phyloP scores from a whole-genome alignment of 2,329 filamentous ascomycete species.

The Orbilia blumenaviensis region DNA sequence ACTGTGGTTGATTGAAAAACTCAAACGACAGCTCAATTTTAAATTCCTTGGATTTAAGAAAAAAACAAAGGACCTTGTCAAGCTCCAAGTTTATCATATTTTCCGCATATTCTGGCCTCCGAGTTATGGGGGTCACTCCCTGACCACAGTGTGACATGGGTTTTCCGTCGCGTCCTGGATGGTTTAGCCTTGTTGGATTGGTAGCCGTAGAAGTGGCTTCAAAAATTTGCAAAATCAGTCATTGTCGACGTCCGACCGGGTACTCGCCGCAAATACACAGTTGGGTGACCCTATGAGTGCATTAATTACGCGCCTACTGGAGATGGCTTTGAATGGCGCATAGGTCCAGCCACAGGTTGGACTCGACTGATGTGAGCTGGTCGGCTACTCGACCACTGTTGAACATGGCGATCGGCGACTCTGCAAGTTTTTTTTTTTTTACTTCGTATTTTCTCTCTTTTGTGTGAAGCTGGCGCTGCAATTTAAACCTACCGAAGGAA shows the following conservation, averaged over 20 bases:
- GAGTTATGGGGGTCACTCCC: not conserved
- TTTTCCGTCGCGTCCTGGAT: not conserved
- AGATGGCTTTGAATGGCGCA: not conserved
- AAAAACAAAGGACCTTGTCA: too few relatives aligned
- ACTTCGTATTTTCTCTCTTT: not conserved
- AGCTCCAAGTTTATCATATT: not conserved
- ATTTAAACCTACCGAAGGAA: not conserved
- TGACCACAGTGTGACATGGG: not conserved
- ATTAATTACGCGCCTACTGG: not conserved
- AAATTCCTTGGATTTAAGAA: not conserved
- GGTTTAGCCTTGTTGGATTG: not conserved
- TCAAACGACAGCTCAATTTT: not conserved
- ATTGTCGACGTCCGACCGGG: too few relatives aligned
- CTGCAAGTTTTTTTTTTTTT: not conserved
- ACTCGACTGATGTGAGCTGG: not conserved
- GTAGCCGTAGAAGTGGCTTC: not conserved
- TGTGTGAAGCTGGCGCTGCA: not conserved
- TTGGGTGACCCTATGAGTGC: not conserved
- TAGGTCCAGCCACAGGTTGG: not conserved
- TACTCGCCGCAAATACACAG: not conserved
- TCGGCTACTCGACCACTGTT: not conserved
- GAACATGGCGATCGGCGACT: not conserved
- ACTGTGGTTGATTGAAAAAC: not conserved
- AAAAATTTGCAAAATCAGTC: not conserved
- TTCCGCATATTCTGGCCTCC: not conserved